Evolutionary conservation across 2,329 filamentous ascomycete genomes (phyloP).

Genomic region (Ceratocystis colombiana): DNA sequence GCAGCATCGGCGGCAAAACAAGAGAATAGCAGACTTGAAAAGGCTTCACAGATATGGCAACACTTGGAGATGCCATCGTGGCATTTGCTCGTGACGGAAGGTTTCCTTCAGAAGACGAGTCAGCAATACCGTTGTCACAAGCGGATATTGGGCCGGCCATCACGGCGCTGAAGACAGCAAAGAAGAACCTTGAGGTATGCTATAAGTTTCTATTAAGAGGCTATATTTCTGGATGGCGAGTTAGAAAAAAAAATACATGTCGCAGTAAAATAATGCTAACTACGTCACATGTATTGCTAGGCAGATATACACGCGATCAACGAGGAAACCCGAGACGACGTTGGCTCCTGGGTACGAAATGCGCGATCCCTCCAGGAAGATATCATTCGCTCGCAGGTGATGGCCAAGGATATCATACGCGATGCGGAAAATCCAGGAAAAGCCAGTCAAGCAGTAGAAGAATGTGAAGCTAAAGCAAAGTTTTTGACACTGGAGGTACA

Average conservation of each 20-base stretch:
- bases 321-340: constrained; percentile 63
- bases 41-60: constrained; percentile 12
- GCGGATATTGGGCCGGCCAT: constrained; percentile 35
- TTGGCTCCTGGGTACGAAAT: constrained; percentile 76
- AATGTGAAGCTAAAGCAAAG: constrained; percentile 45
- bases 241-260: not conserved
- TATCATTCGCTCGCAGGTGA: constrained; percentile 66
- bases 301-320: constrained; percentile 66
- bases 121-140: constrained; percentile 34
- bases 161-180: constrained; percentile 33
- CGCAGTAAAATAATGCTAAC: constrained; percentile 3
- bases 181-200: constrained; percentile 36
- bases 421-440: constrained; percentile 57
- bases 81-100: constrained; percentile 35
- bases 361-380: constrained; percentile 77
- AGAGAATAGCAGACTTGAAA: not conserved
- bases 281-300: constrained; percentile 33
- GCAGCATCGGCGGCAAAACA: not conserved
- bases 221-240: not conserved
- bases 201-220: not conserved
- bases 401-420: constrained; percentile 70
- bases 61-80: constrained; percentile 35
- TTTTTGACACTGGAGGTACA: constrained; percentile 49
- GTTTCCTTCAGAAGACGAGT: constrained; percentile 35
- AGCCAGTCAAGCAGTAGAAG: constrained; percentile 43